Base-by-base conservation (phyloP, 495 filamentous ascomycete genomes). In the Rhizodiscina lignyota region DNA sequence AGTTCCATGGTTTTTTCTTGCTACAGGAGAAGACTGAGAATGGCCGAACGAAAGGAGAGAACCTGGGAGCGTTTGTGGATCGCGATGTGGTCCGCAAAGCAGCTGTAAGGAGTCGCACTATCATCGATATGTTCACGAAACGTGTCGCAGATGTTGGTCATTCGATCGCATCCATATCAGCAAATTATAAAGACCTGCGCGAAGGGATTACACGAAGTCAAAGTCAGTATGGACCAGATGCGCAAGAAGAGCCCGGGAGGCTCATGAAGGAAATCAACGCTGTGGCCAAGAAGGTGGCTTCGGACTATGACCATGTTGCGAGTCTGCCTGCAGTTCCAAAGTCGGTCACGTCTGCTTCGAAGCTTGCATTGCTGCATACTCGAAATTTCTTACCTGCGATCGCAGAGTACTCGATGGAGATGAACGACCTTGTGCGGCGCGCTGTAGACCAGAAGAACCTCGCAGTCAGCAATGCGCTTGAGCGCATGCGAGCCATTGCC, bases 331-430 rank as follows among this genome's bases (percentile, higher is more conserved):
- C 66, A 52, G 77, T 70, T 38, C 56, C 68, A 27, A 83, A 82
- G 41, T 77, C 82, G 22, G 61, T 84, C 28, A 69, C 72, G 5
- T 82, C 84, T 47, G 77, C 77, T 11, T 92, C 85, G 20, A 84
- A 84, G 52, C 79, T 83, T 45, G 89, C 89, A 3, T 68, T 83
- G 10, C 71, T 73, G 21, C 84, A 94, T 50, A 94, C 85, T 0
- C 76, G 79, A 40, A 79, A 84, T 38, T 72, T 87, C 31, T 59
- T 99, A n/a, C 89, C 89, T 3, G 83, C 71, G 20, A 64, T 96
- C 3, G 49, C 62, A 26, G 77, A 79, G 21, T 68, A 80, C 27
- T 67, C 71, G 37, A 38, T 59, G 5, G 89, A 96, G 45, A 75
- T 96, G 62, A 72, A 79, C 44, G 67, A 78, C 4, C 65, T 80